Base-by-base conservation (phyloP, 2,329 filamentous ascomycete genomes). In the Diaporthe helianthi region DNA sequence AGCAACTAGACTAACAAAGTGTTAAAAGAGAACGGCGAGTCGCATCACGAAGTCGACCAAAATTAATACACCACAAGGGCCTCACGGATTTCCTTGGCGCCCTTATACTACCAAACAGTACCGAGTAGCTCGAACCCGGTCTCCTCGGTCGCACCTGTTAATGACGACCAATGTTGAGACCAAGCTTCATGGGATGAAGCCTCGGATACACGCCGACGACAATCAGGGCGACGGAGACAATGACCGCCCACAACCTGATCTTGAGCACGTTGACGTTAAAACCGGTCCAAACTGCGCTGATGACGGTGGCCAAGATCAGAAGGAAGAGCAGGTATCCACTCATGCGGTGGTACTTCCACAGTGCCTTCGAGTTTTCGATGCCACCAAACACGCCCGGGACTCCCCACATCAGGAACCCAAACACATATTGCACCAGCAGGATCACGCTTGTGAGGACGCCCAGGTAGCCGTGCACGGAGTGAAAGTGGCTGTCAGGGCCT, bases 331-430 rank as follows among this genome's bases (percentile, higher is more conserved):
- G 73, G 77, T 99, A 98, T 2, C 95, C 96, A 26, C 85, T 86
- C 66, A 87, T 81, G 36, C 95, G 89, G 79, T 98, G 96, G 76
- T 94, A 97, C 81, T 97, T 98, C 85, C 95, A 98, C 51, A 97
- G 79, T 29, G 84, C 84, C 85, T 94, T 97, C 24, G 94, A 95
- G 3, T 89, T 89, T 31, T 93, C 90, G 72, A 91, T 89, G 68
- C 93, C 89, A 6, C 94, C 94, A 75, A 95, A 97, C 1, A 97
- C 75, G 0, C 77, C 76, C 0, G 94, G 94, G 3, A 87, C 83
- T 69, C 89, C 93, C 83, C 91, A 98, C 82, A 96, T 93, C 38
- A 93, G 92, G 72, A 97, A 87, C 19, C 96, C 95, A 36, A 97
- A 87, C 1, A 91, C 61, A 53, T 92, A 90, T 81, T 98, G 96